Evolutionary conservation across 169 alveolate genomes (phyloP).

Genomic region (Plasmodium knowlesi): DNA sequence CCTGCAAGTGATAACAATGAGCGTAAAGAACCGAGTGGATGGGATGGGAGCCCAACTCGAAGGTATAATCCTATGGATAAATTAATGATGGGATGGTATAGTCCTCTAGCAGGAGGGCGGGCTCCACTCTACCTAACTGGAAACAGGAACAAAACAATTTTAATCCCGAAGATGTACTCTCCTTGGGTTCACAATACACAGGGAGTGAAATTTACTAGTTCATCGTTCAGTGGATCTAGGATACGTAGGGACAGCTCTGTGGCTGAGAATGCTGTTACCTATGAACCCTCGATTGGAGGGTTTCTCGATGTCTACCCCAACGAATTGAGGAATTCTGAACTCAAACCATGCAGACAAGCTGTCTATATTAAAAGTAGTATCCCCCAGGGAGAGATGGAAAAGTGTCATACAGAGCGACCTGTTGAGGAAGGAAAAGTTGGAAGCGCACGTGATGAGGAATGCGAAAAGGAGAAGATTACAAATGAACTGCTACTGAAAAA

Average conservation of each 20-base stretch:
- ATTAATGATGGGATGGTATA: neutral
- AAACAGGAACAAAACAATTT: neutral
- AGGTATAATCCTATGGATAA: neutral
- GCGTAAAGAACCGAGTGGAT: neutral
- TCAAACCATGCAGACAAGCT: neutral
- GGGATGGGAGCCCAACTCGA: neutral
- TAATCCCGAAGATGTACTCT: neutral
- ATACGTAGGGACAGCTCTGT: neutral
- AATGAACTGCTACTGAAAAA: conserved; percentile 22
- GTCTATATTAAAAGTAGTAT: neutral
- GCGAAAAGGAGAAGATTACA: conserved; percentile 21
- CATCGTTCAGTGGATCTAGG: neutral
- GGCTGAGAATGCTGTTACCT: neutral
- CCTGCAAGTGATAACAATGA: neutral
- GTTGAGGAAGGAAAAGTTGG: neutral
- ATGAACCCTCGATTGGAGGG: neutral
- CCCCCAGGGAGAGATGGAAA: neutral
- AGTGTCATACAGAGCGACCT: neutral
- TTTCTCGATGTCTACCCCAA: neutral
- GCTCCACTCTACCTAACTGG: neutral
- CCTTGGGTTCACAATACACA: neutral
- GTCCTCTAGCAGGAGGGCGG: neutral
- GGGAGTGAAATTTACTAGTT: neutral
- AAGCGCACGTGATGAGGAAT: neutral
- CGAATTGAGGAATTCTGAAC: neutral